These are phyloP conservation scores for Vigna radiata DNA, from an alignment of 306 rosid species.

Conservation along the genomic window DNA sequence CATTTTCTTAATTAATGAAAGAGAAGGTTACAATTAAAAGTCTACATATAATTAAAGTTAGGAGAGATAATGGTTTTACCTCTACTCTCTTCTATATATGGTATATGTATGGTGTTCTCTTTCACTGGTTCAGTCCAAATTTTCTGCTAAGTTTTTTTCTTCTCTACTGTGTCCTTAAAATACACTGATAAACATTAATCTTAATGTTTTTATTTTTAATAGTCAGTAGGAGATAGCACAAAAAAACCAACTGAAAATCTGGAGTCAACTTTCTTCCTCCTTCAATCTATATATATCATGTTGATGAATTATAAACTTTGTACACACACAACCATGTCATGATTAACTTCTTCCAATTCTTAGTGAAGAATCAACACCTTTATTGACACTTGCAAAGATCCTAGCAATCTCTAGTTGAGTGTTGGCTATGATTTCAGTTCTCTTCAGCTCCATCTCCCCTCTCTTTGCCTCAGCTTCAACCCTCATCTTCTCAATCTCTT, in stretches of 20 bases:
- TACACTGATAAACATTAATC: too few species aligned
- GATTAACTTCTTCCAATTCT: slow-evolving; percentile 84
- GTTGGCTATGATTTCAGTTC: slow-evolving; percentile 90
- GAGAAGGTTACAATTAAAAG: slow-evolving; percentile 39
- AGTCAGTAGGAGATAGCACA: too few species aligned
- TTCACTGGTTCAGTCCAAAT: slow-evolving; percentile 14
- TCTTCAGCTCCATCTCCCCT: slow-evolving; percentile 89
- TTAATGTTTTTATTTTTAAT: too few species aligned
- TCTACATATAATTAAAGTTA: slow-evolving; percentile 36
- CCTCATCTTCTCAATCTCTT: slow-evolving; percentile 92
- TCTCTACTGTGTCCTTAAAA: too few species aligned
- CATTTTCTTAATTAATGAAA: slow-evolving; percentile 37
- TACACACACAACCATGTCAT: neutral
- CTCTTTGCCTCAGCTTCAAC: slow-evolving; percentile 93
- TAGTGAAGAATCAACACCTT: slow-evolving; percentile 85
- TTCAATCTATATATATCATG: slow-evolving; percentile 9
- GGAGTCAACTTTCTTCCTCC: neutral
- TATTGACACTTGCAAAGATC: slow-evolving; percentile 78
- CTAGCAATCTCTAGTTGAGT: slow-evolving; percentile 95
- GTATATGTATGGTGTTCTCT: slow-evolving; percentile 5
- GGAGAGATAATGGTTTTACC: slow-evolving; percentile 47
- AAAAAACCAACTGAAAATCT: too few species aligned
- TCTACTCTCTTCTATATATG: neutral
- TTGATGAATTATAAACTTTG: neutral
- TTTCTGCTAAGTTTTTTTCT: too few species aligned